Evolutionary conservation across 257 asterid genomes (phyloP).

Genomic region (Nicotiana sylvestris): DNA sequence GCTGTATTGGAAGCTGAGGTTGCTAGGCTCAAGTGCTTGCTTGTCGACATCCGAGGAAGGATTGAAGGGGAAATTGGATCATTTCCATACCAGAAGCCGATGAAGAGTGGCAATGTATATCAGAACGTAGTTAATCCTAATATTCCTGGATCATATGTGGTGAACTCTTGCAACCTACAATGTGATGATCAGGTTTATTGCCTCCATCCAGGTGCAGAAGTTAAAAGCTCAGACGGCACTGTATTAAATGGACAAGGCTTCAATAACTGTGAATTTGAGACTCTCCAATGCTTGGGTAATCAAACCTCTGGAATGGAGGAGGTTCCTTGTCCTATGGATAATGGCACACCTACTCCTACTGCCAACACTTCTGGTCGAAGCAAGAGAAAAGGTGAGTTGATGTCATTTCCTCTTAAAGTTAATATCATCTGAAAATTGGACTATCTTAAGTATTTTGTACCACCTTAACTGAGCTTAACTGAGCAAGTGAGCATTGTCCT

Average conservation of each 20-base stretch:
- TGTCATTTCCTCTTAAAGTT: background rate
- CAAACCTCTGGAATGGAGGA: constrained; percentile 20
- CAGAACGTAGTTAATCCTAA: constrained; percentile 42
- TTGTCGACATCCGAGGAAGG: constrained; percentile 92
- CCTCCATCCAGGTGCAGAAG: constrained; percentile 64
- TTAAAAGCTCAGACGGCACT: constrained; percentile 21
- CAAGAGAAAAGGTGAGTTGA: constrained; percentile 22
- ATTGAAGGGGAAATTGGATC: constrained; percentile 97
- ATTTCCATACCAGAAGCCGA: constrained; percentile 87
- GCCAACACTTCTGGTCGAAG: constrained; percentile 13
- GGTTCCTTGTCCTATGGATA: constrained; percentile 14
- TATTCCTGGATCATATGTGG: constrained; percentile 51
- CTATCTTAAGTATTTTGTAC: background rate
- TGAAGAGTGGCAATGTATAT: constrained; percentile 41
- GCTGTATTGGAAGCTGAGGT: constrained; percentile 87
- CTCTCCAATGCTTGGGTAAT: constrained; percentile 22
- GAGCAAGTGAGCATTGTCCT: background rate
- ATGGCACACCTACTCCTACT: constrained; percentile 16
- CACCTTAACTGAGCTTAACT: background rate
- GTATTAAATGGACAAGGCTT: constrained; percentile 42
- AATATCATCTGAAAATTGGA: background rate
- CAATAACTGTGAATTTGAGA: constrained; percentile 26
- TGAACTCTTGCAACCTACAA: constrained; percentile 79
- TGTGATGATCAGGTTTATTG: constrained; percentile 76
- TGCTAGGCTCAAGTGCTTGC: constrained; percentile 89